A percentile compares a stretch with the other conserved stretches of the same genome.
Evolutionary conservation across 2,329 filamentous ascomycete species (phyloP).

Genomic region (Colletotrichum higginsianum): DNA sequence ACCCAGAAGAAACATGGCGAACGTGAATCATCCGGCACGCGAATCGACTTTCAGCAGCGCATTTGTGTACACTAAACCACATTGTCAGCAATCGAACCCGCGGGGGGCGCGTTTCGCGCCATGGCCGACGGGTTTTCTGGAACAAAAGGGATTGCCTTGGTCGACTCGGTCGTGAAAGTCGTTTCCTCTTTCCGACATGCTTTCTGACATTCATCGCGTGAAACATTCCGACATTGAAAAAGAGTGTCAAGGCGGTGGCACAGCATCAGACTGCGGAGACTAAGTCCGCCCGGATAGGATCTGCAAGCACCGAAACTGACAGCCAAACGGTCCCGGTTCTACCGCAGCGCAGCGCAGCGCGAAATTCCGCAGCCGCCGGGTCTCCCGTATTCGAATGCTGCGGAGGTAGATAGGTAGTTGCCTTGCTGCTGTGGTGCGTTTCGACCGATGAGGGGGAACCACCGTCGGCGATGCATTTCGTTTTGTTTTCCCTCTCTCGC

Average conservation of each 20-base stretch:
- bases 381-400: background rate
- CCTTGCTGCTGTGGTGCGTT: background rate
- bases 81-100: background rate
- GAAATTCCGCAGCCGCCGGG: conserved; percentile 4
- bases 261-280: conserved; percentile 20
- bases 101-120: conserved; percentile 16
- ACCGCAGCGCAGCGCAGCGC: conserved; percentile 11
- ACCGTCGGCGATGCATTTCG: background rate
- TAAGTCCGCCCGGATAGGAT: conserved; percentile 31
- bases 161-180: conserved; percentile 25
- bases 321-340: conserved; percentile 14
- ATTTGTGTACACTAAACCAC: background rate
- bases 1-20: conserved; percentile 2
- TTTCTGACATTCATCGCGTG: conserved; percentile 2
- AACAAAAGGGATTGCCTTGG: background rate
- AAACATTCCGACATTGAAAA: conserved; percentile 14
- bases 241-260: conserved; percentile 40
- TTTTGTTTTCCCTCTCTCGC: background rate
- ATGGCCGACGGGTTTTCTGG: conserved; percentile 1
- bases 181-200: background rate
- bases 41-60: conserved; percentile 21
- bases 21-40: conserved; percentile 7
- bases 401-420: background rate
- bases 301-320: conserved; percentile 31
- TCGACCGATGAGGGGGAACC: conserved; percentile 5